Evolutionary conservation across 495 filamentous ascomycete genomes (phyloP), one percentile per base, ranked within the genome.

Genomic region (Apiosordaria backusii): DNA sequence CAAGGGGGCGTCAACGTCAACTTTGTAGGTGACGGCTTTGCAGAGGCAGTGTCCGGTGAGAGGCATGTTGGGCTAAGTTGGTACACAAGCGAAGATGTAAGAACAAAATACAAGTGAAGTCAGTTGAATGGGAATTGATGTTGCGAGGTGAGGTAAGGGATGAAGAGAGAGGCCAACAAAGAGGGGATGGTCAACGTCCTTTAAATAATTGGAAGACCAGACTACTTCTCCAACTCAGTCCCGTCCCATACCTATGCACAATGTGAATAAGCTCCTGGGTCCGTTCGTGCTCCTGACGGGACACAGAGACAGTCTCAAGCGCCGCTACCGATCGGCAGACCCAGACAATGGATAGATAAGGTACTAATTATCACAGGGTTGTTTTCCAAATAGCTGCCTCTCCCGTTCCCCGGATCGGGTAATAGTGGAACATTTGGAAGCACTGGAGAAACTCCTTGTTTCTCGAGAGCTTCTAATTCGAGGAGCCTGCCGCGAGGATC

Each of bases 41-140:
- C 87, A 90, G 63, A 90, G 86, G 75, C 87, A 90, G 82, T 90
- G 87, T 70, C 87, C 87, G 57, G 85, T 79, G 68, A 90, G 77
- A 84, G 80, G 77, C 87, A 89, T 89, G 65, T 65, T 87, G 79
- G 55, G n/a, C n/a, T 55, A 22, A 9, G 19, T 64, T 3, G 18
- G 35, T 6, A 50, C 4, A 52, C 10, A 45, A 22, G 15, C 13
- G 16, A 52, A 50, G 21, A 57, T 22, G 21, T 24, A 21, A 13
- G 21, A 57, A n/a, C 9, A 21, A 21, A 55, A 55, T 53, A 18
- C 50, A n/a, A n/a, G 50, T 59, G 9, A 59, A 18, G 52, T 25
- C 16, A 59, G 25, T 59, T 25, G 13, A 27, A 27, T 18, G 24
- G 4, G 57, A 59, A 22, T 24, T 21, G 57, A 18, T 6, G 57